These are phyloP conservation scores for Colletotrichum tropicale DNA, from an alignment of 2,329 filamentous ascomycete species.

Conservation along the genomic window DNA sequence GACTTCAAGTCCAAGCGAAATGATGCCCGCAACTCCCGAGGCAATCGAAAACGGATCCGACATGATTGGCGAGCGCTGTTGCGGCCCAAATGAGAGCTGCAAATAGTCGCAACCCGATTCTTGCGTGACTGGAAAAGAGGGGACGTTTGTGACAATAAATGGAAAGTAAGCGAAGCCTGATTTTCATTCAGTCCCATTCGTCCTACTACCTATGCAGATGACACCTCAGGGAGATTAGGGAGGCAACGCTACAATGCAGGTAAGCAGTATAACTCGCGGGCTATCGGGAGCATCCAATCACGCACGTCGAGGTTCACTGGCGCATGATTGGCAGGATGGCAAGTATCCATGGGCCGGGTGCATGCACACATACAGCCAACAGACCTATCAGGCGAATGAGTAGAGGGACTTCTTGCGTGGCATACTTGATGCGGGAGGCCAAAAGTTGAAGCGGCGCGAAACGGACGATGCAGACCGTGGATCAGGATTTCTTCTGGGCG, in stretches of 20 bases:
- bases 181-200: too few species aligned
- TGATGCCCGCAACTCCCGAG: conserved; percentile 31
- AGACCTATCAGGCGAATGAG: fast-evolving
- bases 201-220: too few species aligned
- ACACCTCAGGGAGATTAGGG: too few species aligned
- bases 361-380: background rate
- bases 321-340: background rate
- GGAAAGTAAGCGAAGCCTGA: too few species aligned
- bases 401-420: too few species aligned
- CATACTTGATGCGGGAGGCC: fast-evolving
- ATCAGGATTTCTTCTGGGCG: too few species aligned
- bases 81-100: background rate
- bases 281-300: fast-evolving
- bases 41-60: conserved; percentile 19
- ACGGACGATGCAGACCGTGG: background rate
- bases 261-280: background rate
- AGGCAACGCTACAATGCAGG: fast-evolving
- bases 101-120: too few species aligned
- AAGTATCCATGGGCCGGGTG: fast-evolving
- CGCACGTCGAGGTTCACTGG: fast-evolving
- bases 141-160: too few species aligned
- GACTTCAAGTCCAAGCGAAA: conserved; percentile 40
- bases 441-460: fast-evolving
- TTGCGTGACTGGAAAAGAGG: too few species aligned
- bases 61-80: background rate